Evolutionary conservation across 805 yeast genomes (phyloP).

Genomic region (Candida odintsovae): DNA sequence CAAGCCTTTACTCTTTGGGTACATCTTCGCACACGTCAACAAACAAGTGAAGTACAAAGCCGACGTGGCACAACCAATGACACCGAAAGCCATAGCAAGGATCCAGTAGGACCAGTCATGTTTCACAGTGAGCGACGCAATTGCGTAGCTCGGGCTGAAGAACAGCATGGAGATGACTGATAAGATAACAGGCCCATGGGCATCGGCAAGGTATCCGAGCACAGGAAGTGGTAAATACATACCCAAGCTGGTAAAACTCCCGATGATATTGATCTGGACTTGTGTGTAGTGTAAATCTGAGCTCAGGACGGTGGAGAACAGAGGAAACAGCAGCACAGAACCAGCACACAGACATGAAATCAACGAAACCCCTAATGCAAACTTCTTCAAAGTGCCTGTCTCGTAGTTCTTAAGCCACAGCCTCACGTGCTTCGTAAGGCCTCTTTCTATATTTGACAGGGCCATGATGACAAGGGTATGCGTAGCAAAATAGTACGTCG

Average conservation of each 20-base stretch:
- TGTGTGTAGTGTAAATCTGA: conserved; percentile 54
- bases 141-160: conserved; percentile 63
- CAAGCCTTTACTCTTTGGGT: conserved; percentile 67
- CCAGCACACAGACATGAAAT: conserved; percentile 72
- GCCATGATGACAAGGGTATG: conserved; percentile 15
- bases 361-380: conserved; percentile 54
- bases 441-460: conserved; percentile 30
- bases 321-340: conserved; percentile 74
- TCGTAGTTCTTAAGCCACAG: conserved; percentile 37
- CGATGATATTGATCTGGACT: conserved; percentile 63
- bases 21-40: conserved; percentile 80
- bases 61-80: conserved; percentile 69
- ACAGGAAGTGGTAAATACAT: conserved; percentile 81
- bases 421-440: conserved; percentile 41
- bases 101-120: conserved; percentile 24
- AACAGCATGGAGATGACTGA: conserved; percentile 54
- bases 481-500: not conserved
- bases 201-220: conserved; percentile 76
- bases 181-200: conserved; percentile 75
- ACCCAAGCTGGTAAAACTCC: conserved; percentile 71
- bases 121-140: conserved; percentile 36
- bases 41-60: conserved; percentile 65
- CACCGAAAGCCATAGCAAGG: conserved; percentile 45
- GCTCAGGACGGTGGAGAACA: conserved; percentile 69
- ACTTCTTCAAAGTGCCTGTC: conserved; percentile 31